These are phyloP conservation scores for Canavalia ensiformis DNA, from an alignment of 306 rosid species.

Conservation along the genomic window DNA sequence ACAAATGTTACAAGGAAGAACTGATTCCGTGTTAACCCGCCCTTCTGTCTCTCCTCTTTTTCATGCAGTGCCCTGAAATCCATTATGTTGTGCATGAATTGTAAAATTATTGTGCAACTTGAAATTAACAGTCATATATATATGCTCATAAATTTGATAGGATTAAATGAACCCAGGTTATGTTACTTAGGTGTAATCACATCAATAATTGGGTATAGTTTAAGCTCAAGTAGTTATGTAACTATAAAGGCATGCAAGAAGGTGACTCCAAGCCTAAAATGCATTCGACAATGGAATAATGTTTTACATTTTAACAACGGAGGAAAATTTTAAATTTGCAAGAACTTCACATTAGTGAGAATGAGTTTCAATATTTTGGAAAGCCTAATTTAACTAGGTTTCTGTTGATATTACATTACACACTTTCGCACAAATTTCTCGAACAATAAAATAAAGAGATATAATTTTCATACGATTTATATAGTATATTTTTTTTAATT, in stretches of 20 bases:
- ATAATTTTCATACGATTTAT: too few species aligned
- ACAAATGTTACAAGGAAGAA: slow-evolving; percentile 76
- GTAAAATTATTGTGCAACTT: background rate
- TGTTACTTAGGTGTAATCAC: background rate
- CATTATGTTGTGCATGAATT: slow-evolving; percentile 1
- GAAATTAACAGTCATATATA: background rate
- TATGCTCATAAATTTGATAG: background rate
- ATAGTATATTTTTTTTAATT: too few species aligned
- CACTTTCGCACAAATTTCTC: too few species aligned
- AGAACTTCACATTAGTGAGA: too few species aligned
- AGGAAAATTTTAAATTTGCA: too few species aligned
- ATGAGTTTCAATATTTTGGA: too few species aligned
- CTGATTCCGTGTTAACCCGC: slow-evolving; percentile 67
- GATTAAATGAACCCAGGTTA: background rate
- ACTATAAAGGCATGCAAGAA: too few species aligned
- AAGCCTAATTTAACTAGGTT: too few species aligned
- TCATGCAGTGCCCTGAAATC: slow-evolving; percentile 81
- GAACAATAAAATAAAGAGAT: too few species aligned
- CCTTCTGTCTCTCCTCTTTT: slow-evolving; percentile 70
- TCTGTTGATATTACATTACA: too few species aligned
- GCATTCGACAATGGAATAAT: too few species aligned
- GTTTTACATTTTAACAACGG: too few species aligned
- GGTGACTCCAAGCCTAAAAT: background rate
- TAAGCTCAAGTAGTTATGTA: background rate
- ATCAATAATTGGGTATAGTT: background rate